These are phyloP conservation scores for Pseudonectria buxi DNA, from an alignment of 2,329 filamentous ascomycete genomes.

Conservation along the genomic window DNA sequence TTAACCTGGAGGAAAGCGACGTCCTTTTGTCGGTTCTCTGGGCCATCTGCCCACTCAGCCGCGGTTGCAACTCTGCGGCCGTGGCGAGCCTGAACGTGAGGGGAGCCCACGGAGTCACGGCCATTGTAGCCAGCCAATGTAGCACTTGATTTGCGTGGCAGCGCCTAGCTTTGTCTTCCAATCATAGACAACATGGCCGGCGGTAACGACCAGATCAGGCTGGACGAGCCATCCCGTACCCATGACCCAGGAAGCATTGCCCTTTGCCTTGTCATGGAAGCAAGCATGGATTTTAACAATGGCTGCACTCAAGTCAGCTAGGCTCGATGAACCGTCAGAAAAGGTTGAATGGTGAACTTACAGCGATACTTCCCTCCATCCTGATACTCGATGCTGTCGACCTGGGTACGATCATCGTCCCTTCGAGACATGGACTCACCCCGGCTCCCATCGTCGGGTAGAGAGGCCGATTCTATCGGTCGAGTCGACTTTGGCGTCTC, in stretches of 20 bases:
- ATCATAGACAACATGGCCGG: conserved; percentile 18
- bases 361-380: too few species aligned
- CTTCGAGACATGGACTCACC: too few species aligned
- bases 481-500: too few species aligned
- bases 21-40: conserved; percentile 11
- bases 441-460: too few species aligned
- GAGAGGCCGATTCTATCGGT: too few species aligned
- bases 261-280: conserved; percentile 4
- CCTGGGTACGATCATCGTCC: too few species aligned
- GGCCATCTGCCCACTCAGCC: conserved; percentile 12
- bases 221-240: conserved; percentile 18
- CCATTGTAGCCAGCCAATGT: conserved; percentile 32
- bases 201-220: conserved; percentile 15
- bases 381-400: too few species aligned
- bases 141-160: conserved; percentile 24
- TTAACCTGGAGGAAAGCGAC: conserved; percentile 22
- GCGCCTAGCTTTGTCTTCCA: conserved; percentile 13
- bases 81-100: conserved; percentile 7
- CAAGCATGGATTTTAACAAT: conserved; percentile 13
- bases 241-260: conserved; percentile 11
- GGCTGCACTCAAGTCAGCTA: conserved; percentile 1
- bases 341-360: too few species aligned
- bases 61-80: conserved; percentile 17
- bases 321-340: background rate
- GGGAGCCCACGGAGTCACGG: background rate